A percentile compares a stretch with the other conserved stretches of the same genome.
Evolutionary conservation across 202 grass and related monocot genomes (phyloP).

Genomic region (Zizania palustris): DNA sequence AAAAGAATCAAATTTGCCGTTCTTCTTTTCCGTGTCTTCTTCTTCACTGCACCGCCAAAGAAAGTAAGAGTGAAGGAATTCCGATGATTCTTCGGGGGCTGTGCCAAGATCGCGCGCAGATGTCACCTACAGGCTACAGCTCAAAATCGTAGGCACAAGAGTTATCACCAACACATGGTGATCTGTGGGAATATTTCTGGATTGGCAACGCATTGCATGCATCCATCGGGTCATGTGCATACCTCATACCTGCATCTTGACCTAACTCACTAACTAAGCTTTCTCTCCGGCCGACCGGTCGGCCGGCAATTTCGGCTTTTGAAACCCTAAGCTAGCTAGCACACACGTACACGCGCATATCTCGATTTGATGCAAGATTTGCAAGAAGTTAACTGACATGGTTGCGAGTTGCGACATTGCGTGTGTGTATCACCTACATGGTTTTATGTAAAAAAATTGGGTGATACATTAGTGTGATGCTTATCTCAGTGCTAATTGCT

Average conservation of each 20-base stretch:
- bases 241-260: slow-evolving; percentile 28
- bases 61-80: slow-evolving; percentile 28
- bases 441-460: slow-evolving; percentile 7
- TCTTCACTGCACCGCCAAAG: slow-evolving; percentile 27
- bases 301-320: slow-evolving; percentile 41
- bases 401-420: neutral
- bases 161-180: slow-evolving; percentile 47
- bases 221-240: slow-evolving; percentile 35
- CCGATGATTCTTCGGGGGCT: slow-evolving; percentile 42
- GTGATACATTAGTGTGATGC: neutral
- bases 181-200: slow-evolving; percentile 59
- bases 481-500: slow-evolving; percentile 17
- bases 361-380: slow-evolving; percentile 16
- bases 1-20: slow-evolving; percentile 3
- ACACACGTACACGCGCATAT: neutral
- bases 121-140: slow-evolving; percentile 67
- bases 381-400: neutral
- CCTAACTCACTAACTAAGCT: neutral
- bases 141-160: slow-evolving; percentile 53
- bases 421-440: neutral
- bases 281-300: neutral
- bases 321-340: slow-evolving; percentile 54
- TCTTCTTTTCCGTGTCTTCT: slow-evolving; percentile 21
- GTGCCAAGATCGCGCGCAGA: slow-evolving; percentile 44
- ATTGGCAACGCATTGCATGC: slow-evolving; percentile 43